Evolutionary conservation across 2,329 filamentous ascomycete species (phyloP).

Genomic region (Emydomyces testavorans): DNA sequence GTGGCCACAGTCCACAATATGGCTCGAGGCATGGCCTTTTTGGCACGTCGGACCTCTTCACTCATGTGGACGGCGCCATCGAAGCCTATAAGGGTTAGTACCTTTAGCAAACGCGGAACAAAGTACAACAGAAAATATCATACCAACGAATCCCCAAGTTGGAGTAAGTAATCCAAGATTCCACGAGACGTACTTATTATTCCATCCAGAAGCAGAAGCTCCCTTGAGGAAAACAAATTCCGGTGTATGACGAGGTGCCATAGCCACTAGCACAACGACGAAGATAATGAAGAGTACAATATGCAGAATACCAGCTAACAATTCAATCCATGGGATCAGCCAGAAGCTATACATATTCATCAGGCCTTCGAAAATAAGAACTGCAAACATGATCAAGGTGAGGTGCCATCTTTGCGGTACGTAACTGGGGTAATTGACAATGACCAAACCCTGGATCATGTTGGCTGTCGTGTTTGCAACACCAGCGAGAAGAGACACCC

Average conservation of each 20-base stretch:
- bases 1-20: constrained; percentile 36
- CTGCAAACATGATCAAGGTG: constrained; percentile 31
- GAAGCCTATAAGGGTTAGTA: constrained; percentile 27
- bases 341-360: constrained; percentile 28
- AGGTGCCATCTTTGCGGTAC: constrained; percentile 29
- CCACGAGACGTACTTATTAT: constrained; percentile 26
- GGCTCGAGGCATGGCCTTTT: constrained; percentile 37
- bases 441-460: constrained; percentile 27
- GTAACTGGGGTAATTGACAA: constrained; percentile 26
- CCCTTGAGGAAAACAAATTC: constrained; percentile 26
- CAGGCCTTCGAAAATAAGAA: constrained; percentile 24
- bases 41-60: constrained; percentile 37
- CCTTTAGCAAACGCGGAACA: background rate
- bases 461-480: constrained; percentile 28
- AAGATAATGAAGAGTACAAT: constrained; percentile 30
- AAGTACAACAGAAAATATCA: constrained; percentile 8
- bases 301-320: constrained; percentile 28
- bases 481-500: constrained; percentile 29
- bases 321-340: constrained; percentile 33
- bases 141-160: constrained; percentile 26
- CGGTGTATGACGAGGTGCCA: constrained; percentile 25
- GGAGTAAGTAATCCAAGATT: constrained; percentile 31
- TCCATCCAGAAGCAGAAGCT: constrained; percentile 25
- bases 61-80: constrained; percentile 41
- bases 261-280: constrained; percentile 24